These are phyloP conservation scores for Chlorella sp. DNA, from an alignment of 139 green algal species.

Conservation along the genomic window DNA sequence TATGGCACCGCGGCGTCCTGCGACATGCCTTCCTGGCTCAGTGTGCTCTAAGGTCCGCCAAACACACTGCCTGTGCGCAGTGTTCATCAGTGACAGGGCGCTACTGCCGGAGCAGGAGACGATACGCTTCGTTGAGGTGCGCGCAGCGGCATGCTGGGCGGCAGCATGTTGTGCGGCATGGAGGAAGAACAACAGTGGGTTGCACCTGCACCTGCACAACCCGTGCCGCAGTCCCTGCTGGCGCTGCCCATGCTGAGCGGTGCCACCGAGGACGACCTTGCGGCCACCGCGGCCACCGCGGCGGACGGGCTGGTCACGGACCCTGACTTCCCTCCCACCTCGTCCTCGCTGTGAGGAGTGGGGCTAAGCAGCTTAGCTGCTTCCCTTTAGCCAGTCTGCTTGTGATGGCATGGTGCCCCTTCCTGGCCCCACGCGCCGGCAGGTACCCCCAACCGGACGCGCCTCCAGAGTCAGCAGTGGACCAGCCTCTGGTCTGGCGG, in stretches of 20 bases:
- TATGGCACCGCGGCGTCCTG: too few species aligned
- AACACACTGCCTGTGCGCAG: too few species aligned
- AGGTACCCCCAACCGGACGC: not conserved
- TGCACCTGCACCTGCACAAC: too few species aligned
- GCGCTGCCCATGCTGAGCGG: not conserved
- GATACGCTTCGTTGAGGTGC: not conserved
- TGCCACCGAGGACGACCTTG: not conserved
- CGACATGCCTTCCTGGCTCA: too few species aligned
- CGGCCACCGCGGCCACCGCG: not conserved
- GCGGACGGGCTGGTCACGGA: not conserved
- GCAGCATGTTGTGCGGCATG: too few species aligned
- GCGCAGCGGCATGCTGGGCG: too few species aligned
- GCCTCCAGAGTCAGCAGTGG: not conserved
- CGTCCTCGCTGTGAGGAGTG: not conserved
- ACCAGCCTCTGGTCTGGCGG: constrained; percentile 14
- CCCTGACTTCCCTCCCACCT: not conserved
- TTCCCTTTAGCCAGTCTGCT: too few species aligned
- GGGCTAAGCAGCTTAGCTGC: too few species aligned
- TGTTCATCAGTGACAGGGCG: not conserved
- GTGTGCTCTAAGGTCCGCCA: too few species aligned
- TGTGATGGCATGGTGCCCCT: too few species aligned
- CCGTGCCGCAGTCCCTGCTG: not conserved
- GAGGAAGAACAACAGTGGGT: too few species aligned
- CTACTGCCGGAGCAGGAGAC: not conserved
- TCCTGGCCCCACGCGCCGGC: too few species aligned